A percentile compares a stretch with the other conserved stretches of the same genome.
These are phyloP conservation scores for Metarhizium robertsii DNA, from an alignment of 2,329 filamentous ascomycete genomes.

Conservation along the genomic window DNA sequence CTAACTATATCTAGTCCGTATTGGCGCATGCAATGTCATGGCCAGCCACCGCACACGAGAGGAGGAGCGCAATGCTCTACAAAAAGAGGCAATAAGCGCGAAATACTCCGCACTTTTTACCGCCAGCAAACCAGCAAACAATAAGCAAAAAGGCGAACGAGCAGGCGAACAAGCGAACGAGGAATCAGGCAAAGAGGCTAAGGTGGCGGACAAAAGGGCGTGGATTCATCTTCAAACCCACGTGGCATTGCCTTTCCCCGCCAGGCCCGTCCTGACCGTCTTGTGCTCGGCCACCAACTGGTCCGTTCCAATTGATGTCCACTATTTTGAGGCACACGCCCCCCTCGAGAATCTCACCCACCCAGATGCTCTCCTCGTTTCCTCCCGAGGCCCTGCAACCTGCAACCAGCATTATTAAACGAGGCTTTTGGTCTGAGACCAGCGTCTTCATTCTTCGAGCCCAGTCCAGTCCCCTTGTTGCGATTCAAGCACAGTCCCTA, in stretches of 20 bases:
- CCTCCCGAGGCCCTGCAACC: neutral
- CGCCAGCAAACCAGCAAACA: neutral
- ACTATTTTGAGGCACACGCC: neutral
- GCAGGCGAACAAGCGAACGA: no score
- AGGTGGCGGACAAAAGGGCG: neutral
- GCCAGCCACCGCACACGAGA: no score
- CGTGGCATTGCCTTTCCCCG: constrained; percentile 10
- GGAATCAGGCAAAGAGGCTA: neutral
- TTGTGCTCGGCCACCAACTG: neutral
- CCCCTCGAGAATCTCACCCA: neutral
- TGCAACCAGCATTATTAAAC: neutral
- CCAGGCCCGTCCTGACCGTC: no score
- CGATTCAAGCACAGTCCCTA: no score
- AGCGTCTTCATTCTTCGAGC: neutral
- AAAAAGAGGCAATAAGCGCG: neutral
- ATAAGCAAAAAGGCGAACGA: no score
- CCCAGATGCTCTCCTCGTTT: neutral
- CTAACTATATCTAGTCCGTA: no score
- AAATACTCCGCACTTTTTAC: no score
- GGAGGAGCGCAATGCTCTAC: neutral
- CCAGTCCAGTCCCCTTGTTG: neutral
- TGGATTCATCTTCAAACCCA: constrained; percentile 7
- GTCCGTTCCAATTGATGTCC: neutral
- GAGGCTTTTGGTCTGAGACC: neutral
- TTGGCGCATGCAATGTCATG: neutral